Base-by-base conservation (phyloP, 345 rosid species). In the Cardiospermum halicacabum region DNA sequence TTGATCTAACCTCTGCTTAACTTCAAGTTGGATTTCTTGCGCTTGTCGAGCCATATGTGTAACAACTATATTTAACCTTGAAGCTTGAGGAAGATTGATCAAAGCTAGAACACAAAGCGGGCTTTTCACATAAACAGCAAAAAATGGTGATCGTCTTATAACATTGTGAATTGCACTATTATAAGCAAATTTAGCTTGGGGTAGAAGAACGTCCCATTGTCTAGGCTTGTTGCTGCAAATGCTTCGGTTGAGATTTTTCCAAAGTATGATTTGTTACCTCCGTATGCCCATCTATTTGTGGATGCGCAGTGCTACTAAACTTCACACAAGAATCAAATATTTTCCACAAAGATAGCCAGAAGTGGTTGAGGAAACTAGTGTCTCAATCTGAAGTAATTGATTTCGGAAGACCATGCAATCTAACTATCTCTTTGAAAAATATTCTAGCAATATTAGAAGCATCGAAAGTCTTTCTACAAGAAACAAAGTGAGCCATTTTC, bases 161-260 rank as follows among this genome's bases (percentile, higher is more conserved):
- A 31, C 32, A 63, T 45, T 48, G 21, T 63, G 66, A 16, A 43
- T 37, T 1, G 26, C 37, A 47, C 22, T 62, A 3, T 45, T 62
- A 13, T 62, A 62, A 10, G 58, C 67, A 49, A 63, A 48, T 9
- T 50, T 30, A 5, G 22, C 56, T 6, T 26, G 45, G 4, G 67
- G 4, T 5, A 63, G 24, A 1, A 57, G 45, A 49, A 4, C 2
- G 27, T 63, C 58, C 53, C 58, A 63, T 16, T 63, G 22, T 39
- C 21, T 49, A 0, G 42, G 42, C 22, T 30, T 63, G 2, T 63
- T 57, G 3, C 67, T 57, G 50, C 28, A 63, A 31, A 48, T 19
- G 24, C 61, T 28, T 12, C 26, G 39, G 16, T 30, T 32, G 22
- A 57, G 16, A 24, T n/a, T 30, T 57, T 2, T 47, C 43, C 1